Evolutionary conservation across 176 grass and related monocot species (phyloP).

Genomic region (Triticum dicoccoides): DNA sequence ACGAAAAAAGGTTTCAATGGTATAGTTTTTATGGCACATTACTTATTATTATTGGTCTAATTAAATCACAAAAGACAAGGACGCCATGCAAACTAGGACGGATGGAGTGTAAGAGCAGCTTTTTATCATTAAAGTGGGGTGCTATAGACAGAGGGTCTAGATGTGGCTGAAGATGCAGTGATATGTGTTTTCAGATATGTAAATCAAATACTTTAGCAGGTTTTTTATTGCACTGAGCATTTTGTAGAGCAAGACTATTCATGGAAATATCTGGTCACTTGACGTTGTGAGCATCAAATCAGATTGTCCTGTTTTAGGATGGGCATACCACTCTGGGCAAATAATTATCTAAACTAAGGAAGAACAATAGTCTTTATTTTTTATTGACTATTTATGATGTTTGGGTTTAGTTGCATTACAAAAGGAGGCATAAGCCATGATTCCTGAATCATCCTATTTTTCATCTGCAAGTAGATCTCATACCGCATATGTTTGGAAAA

Average conservation of each 20-base stretch:
- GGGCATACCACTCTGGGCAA: not conserved
- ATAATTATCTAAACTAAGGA: not conserved
- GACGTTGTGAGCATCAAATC: not conserved
- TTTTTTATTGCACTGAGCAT: not conserved
- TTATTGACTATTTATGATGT: not conserved
- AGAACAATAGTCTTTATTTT: not conserved
- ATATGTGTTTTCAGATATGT: not conserved
- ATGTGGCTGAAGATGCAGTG: not conserved
- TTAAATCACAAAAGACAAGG: not conserved
- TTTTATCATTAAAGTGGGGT: conserved; percentile 8
- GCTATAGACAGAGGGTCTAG: not conserved
- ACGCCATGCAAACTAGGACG: no score
- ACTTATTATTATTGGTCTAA: not conserved
- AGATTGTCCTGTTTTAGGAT: not conserved
- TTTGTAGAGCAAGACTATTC: not conserved
- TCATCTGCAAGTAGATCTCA: not conserved
- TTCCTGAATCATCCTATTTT: not conserved
- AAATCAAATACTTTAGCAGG: conserved; percentile 4
- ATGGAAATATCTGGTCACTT: not conserved
- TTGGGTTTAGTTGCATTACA: not conserved
- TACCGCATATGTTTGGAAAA: not conserved
- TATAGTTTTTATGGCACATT: not conserved
- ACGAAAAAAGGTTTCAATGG: not conserved
- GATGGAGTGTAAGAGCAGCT: not conserved
- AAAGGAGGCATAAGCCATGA: not conserved